These are phyloP conservation scores for Hyaloperonospora arabidopsidis DNA, from an alignment of 352 stramenopile species.

Conservation along the genomic window DNA sequence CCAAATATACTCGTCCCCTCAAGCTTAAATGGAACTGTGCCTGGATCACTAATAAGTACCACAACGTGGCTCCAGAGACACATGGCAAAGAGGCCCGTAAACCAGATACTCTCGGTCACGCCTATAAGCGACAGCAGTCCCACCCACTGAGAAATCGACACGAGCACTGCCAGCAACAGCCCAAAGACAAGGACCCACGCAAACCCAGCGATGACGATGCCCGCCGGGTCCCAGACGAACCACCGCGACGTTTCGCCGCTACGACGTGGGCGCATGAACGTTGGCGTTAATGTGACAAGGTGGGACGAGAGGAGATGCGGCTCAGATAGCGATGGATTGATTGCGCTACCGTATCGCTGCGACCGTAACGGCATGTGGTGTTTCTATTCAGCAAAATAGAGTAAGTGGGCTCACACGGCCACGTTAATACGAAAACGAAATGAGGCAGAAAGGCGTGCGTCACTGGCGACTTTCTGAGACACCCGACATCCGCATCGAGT, in stretches of 20 bases:
- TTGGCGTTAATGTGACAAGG: too few species aligned
- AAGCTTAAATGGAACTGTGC: conserved; percentile 47
- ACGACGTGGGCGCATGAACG: too few species aligned
- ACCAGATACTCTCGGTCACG: conserved; percentile 33
- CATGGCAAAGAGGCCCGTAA: conserved; percentile 55
- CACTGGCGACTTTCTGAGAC: too few species aligned
- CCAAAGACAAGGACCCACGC: conserved; percentile 45
- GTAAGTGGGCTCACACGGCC: too few species aligned
- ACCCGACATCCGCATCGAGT: too few species aligned
- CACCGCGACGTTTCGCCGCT: conserved; percentile 9
- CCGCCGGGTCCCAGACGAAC: conserved; percentile 59
- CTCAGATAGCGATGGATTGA: too few species aligned
- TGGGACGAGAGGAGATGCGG: too few species aligned
- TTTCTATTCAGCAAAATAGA: too few species aligned
- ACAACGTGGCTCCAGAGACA: conserved; percentile 63
- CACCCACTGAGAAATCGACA: conserved; percentile 49
- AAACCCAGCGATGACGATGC: conserved; percentile 58
- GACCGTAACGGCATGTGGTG: too few species aligned
- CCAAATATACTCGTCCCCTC: conserved; percentile 13
- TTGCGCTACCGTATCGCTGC: too few species aligned
- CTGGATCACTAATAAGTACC: conserved; percentile 73
- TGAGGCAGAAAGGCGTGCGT: too few species aligned
- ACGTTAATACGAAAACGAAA: too few species aligned
- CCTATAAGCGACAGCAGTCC: conserved; percentile 45
- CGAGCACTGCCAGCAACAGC: conserved; percentile 36